Conservation (phyloP, 2,329 filamentous ascomycete species). For the Xylaria sp. region DNA sequence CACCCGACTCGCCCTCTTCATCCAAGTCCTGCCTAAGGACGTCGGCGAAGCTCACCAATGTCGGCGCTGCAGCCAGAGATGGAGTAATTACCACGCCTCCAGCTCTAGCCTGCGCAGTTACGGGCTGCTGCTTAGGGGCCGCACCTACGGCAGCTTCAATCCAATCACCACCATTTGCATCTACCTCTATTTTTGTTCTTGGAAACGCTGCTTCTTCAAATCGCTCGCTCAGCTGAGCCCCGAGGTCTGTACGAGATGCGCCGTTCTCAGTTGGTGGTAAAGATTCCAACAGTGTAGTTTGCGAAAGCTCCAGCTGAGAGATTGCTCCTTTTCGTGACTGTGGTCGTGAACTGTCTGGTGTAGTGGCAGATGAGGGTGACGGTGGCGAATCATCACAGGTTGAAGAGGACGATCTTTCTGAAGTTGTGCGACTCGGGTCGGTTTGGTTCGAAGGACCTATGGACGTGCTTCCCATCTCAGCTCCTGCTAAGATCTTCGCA, state of each 20-base stretch:
- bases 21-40: conserved; percentile 38
- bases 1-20: conserved; percentile 32
- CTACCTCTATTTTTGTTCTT: conserved; percentile 20
- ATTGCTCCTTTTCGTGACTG: conserved; percentile 54
- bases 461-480: conserved; percentile 41
- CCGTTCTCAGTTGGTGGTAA: conserved; percentile 32
- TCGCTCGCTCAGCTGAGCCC: conserved; percentile 28
- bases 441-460: conserved; percentile 43
- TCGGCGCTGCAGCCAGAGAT: conserved; percentile 39
- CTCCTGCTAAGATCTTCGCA: conserved; percentile 40
- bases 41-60: conserved; percentile 42
- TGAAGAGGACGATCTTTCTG: conserved; percentile 56
- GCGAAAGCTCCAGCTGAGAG: conserved; percentile 39
- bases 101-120: conserved; percentile 23
- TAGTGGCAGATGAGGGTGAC: conserved; percentile 53
- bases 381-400: conserved; percentile 55
- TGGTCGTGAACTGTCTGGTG: conserved; percentile 57
- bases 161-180: conserved; percentile 43
- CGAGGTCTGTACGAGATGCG: conserved; percentile 26
- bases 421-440: conserved; percentile 49
- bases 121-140: conserved; percentile 43
- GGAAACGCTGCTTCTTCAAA: conserved; percentile 26
- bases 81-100: conserved; percentile 33
- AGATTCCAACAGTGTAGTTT: conserved; percentile 16
- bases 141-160: conserved; percentile 42